Evolutionary conservation across 345 rosid genomes (phyloP), one percentile per base, ranked within the genome.

Genomic region (Acer campestre): DNA sequence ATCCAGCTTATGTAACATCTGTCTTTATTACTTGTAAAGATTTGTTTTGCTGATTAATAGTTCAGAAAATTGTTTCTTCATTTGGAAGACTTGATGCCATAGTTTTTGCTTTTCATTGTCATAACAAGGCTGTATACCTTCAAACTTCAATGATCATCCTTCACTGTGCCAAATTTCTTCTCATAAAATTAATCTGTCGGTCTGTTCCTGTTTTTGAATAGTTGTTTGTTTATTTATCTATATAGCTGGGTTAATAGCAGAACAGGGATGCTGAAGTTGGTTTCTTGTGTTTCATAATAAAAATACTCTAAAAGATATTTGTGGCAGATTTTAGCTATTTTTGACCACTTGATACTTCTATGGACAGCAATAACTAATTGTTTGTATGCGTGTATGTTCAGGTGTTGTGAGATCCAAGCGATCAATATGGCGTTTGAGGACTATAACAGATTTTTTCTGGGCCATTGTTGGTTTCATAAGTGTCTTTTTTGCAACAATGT

Each of bases 381-480:
- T 46, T 20, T n/a, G 22, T 42, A 6, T 74, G 68, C 14, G 17
- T 51, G 76, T 42, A 29, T 29, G 58, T 75, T 74, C 80, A 87
- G 90, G 90, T 79, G 90, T 84, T 23, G 84, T 86, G 84, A 86
- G 78, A 77, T 86, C 96, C 16, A 84, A 89, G 80, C 67, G 82
- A 61, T 86, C 97, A 11, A 25, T 92, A 71, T 92, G 97, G 97
- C 84, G 94, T 59, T 80, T 92, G 59, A 89, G 78, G 71, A 92
- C 94, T 12, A 71, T 90, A 77, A 85, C 89, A 4, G 92, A 90
- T 84, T 86, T 92, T 72, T 87, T 92, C 78, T 90, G 97, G 94
- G 92, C 89, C 3, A 85, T 92, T 59, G 65, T 90, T 25, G 89
- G 86, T 82, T 79, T 89, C 79, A 90, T 92, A 46, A 81, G 85